These are phyloP conservation scores for Collybia sordida DNA, from an alignment of 768 basidiomycete genomes.

Conservation along the genomic window DNA sequence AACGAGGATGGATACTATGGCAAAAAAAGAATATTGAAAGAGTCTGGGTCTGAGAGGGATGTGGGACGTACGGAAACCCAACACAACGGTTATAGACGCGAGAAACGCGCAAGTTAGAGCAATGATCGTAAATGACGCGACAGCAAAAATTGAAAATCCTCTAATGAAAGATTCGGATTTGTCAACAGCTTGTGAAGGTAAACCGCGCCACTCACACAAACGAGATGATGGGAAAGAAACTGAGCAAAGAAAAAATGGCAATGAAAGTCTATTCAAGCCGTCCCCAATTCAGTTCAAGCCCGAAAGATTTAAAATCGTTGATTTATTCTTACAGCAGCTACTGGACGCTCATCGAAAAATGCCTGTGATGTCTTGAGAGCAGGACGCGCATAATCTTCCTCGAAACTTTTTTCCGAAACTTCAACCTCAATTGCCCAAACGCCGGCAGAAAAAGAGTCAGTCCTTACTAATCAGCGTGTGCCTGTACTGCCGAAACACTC, in stretches of 20 bases:
- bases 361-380: constrained; percentile 26
- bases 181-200: not conserved
- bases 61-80: constrained; percentile 27
- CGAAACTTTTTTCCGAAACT: constrained; percentile 31
- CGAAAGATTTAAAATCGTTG: not conserved
- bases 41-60: not conserved
- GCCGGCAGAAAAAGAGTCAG: not conserved
- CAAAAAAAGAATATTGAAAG: not conserved
- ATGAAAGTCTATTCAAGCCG: constrained; percentile 35
- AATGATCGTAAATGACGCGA: constrained; percentile 31
- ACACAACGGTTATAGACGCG: constrained; percentile 26
- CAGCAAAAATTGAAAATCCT: constrained; percentile 29
- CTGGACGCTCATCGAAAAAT: constrained; percentile 33
- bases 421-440: not conserved
- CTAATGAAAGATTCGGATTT: constrained; percentile 4
- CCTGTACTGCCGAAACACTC: constrained; percentile 33
- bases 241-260: constrained; percentile 35
- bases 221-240: constrained; percentile 29
- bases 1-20: constrained; percentile 31
- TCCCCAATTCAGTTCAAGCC: not conserved
- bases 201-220: constrained; percentile 36
- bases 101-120: constrained; percentile 33
- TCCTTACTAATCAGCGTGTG: constrained; percentile 31
- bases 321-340: constrained; percentile 28
- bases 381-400: constrained; percentile 43